These are phyloP conservation scores for Candida arabinofermentans DNA, from an alignment of 805 yeast genomes.

Conservation along the genomic window DNA sequence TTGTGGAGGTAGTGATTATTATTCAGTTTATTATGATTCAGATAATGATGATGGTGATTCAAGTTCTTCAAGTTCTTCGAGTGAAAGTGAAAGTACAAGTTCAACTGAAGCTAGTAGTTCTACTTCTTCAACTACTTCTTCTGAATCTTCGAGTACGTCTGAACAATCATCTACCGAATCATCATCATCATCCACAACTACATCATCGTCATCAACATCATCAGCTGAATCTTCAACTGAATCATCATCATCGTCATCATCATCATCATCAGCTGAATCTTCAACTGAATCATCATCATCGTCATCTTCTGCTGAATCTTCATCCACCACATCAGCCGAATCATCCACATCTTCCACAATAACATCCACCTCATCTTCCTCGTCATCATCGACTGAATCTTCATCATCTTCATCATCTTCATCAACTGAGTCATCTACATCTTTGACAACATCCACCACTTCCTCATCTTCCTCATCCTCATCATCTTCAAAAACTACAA, in stretches of 20 bases:
- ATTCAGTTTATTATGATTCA: slow-evolving; percentile 41
- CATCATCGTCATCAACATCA: slow-evolving; percentile 11
- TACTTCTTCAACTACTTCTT: slow-evolving; percentile 18
- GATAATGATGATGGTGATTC: slow-evolving; percentile 7
- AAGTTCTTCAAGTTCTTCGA: no score
- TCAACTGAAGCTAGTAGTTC: slow-evolving; percentile 13
- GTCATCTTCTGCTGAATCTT: slow-evolving; percentile 11
- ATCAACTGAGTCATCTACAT: slow-evolving; percentile 7
- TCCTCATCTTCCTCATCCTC: slow-evolving; percentile 10
- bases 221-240: slow-evolving; percentile 14
- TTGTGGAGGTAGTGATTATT: slow-evolving; percentile 57
- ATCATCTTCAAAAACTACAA: slow-evolving; percentile 6
- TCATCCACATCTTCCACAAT: slow-evolving; percentile 11
- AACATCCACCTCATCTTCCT: slow-evolving; percentile 15
- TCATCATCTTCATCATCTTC: slow-evolving; percentile 9
- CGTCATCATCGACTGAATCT: slow-evolving; percentile 11
- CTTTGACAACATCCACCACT: slow-evolving; percentile 11
- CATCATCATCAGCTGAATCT: slow-evolving; percentile 18
- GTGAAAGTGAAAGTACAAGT: no score
- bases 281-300: slow-evolving; percentile 13
- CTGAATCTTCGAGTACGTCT: slow-evolving; percentile 12
- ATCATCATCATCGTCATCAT: slow-evolving; percentile 11
- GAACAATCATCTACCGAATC: slow-evolving; percentile 14
- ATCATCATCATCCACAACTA: slow-evolving; percentile 15
- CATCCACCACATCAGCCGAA: slow-evolving; percentile 12